These are phyloP conservation scores for Insectozyma bohioensis DNA, from an alignment of 1,139 yeast genomes.

Conservation along the genomic window DNA sequence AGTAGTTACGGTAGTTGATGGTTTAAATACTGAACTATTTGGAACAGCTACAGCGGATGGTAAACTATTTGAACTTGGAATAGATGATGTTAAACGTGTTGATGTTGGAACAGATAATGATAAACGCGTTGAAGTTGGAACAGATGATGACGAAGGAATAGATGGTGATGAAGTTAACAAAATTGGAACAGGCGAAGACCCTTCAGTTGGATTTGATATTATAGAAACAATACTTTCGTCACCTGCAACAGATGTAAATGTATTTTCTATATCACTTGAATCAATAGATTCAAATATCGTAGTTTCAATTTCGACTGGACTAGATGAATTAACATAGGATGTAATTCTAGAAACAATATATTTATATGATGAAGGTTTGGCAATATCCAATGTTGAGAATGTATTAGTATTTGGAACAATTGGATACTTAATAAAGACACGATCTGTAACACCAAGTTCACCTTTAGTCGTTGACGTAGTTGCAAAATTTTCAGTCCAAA, in stretches of 20 bases:
- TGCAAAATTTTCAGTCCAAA: slow-evolving; percentile 6
- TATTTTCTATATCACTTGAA: background rate
- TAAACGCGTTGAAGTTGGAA: background rate
- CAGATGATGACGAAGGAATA: too few species aligned
- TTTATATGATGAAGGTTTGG: too few species aligned
- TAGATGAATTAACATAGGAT: slow-evolving; percentile 1
- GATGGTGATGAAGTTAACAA: background rate
- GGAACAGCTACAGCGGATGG: too few species aligned
- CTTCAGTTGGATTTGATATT: too few species aligned
- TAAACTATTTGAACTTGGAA: too few species aligned
- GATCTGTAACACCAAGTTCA: slow-evolving; percentile 16
- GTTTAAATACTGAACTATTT: background rate
- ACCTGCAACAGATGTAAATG: background rate
- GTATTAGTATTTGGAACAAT: too few species aligned
- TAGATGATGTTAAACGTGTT: too few species aligned
- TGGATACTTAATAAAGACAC: too few species aligned
- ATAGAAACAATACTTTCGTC: background rate
- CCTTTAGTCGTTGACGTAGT: slow-evolving; percentile 11
- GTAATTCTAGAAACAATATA: too few species aligned
- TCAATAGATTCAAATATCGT: background rate
- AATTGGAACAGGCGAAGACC: too few species aligned
- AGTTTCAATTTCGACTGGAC: background rate
- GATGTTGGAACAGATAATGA: too few species aligned
- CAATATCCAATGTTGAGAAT: too few species aligned
- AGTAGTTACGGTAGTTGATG: background rate